phyloP scores from a whole-genome alignment of 805 yeast species.

The Yamadazyma philogaea region DNA sequence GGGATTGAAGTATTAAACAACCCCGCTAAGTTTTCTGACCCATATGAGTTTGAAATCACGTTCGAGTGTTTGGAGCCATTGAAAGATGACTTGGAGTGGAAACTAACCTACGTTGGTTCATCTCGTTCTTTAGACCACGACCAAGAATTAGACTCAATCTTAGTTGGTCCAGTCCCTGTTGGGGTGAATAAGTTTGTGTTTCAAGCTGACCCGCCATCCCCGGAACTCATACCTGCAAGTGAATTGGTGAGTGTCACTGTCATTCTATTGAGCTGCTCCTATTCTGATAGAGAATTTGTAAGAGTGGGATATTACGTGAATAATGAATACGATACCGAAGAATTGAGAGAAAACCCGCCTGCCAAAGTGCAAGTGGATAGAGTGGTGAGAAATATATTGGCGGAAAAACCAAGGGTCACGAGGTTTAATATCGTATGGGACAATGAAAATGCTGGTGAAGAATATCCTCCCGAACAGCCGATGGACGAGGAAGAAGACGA shows the following conservation, averaged over 20 bases:
- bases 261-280: constrained; percentile 86
- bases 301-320: constrained; percentile 97
- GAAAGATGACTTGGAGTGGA: constrained; percentile 94
- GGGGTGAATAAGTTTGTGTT: constrained; percentile 92
- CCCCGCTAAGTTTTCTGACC: constrained; percentile 90
- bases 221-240: constrained; percentile 92
- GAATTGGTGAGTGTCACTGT: constrained; percentile 96
- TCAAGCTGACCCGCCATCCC: constrained; percentile 95
- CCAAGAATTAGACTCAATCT: constrained; percentile 90
- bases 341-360: constrained; percentile 90
- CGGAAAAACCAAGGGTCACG: constrained; percentile 97
- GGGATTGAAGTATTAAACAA: constrained; percentile 91
- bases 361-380: constrained; percentile 89
- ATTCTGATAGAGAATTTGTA: constrained; percentile 91
- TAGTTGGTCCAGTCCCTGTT: constrained; percentile 99
- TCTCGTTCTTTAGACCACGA: constrained; percentile 93
- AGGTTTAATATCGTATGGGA: constrained; percentile 97
- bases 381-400: constrained; percentile 89
- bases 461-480: constrained; percentile 76
- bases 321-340: constrained; percentile 93
- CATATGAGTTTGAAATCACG: constrained; percentile 95
- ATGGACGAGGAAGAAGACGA: constrained; percentile 61
- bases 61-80: constrained; percentile 94
- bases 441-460: constrained; percentile 62
- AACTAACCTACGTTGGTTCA: constrained; percentile 93